These are phyloP conservation scores for Hemerocallis citrina DNA, from an alignment of 106 monocot species.

Conservation along the genomic window DNA sequence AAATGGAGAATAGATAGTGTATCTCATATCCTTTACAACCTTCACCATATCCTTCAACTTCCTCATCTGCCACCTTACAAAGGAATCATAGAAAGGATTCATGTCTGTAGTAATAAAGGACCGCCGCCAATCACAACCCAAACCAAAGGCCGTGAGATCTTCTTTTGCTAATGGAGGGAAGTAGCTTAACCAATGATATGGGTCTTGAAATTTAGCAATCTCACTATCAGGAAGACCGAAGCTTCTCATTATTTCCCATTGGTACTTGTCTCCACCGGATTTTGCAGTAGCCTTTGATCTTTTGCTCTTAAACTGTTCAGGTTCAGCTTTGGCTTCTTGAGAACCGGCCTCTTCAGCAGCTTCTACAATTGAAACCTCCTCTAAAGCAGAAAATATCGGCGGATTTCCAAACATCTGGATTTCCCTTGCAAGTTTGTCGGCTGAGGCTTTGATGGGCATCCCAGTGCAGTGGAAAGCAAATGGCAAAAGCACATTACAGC, in stretches of 20 bases:
- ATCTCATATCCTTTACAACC: constrained; percentile 68
- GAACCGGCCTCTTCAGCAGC: background rate
- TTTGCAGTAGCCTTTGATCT: constrained; percentile 83
- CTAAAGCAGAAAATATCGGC: constrained; percentile 47
- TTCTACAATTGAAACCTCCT: constrained; percentile 29
- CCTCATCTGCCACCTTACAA: constrained; percentile 79
- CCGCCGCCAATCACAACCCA: constrained; percentile 91
- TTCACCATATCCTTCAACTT: constrained; percentile 64
- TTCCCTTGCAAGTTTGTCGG: constrained; percentile 78
- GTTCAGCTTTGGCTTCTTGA: constrained; percentile 28
- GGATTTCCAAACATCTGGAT: constrained; percentile 55
- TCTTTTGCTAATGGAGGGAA: constrained; percentile 85
- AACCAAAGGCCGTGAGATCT: constrained; percentile 78
- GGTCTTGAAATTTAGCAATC: constrained; percentile 67
- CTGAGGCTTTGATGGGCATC: constrained; percentile 96
- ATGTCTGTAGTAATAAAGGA: constrained; percentile 87
- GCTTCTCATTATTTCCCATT: constrained; percentile 93
- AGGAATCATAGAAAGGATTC: too few relatives aligned
- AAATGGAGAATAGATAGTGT: too few relatives aligned
- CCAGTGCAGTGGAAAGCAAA: constrained; percentile 97
- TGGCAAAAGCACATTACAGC: constrained; percentile 75
- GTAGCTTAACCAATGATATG: constrained; percentile 61
- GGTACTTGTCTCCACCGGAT: constrained; percentile 61
- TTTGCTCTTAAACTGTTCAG: constrained; percentile 86
- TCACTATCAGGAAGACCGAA: constrained; percentile 60